Base-by-base conservation (phyloP, 805 yeast species). In the Pichia membranifaciens region DNA sequence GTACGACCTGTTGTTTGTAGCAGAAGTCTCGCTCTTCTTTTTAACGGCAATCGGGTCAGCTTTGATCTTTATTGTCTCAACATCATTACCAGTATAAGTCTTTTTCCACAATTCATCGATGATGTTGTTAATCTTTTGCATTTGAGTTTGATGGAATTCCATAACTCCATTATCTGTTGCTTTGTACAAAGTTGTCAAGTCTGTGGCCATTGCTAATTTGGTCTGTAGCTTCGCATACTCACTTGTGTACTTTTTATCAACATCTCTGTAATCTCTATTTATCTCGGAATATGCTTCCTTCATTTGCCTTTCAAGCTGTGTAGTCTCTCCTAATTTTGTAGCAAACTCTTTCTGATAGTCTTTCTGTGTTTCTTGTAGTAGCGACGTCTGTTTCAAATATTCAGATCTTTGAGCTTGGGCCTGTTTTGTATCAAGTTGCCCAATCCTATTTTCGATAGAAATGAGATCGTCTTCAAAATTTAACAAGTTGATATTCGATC, bases 81-180 rank as follows among this genome's bases (percentile, higher is more conserved):
- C 88, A 66, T 93, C 99, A 2, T 96, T 84, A 1, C 99, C 99
- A 54, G 84, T 84, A 60, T 93, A 93, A 0, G 99, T 93, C 43
- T 78, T 79, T 53, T 87, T 86, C 99, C 99, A 93, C 37, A 93
- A 67, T 58, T 90, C 97, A 57, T 87, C 93, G 39, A 93, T 71
- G 31, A 88, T 84, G 50, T 84, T 72, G 66, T 93, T 93, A 56
- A 91, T 88, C 56, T 89, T 96, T 56, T 81, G 81, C 99, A 93
- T 93, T 61, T 93, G 93, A 50, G 84, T 67, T 49, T 87, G 77
- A 64, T 93, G 99, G 61, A 80, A 91, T 58, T 82, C 82, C 96
- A 93, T 90, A 41, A 93, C 91, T 0, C 98, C 96, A 52, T 78
- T 79, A 60, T 93, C 99, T 40, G 95, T 71, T 0, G 96, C 96